Percentiles rank a stretch among this genome's conserved stretches.
Conservation (phyloP, 2,329 filamentous ascomycete species). For the Decorospora gaudefroyi region DNA sequence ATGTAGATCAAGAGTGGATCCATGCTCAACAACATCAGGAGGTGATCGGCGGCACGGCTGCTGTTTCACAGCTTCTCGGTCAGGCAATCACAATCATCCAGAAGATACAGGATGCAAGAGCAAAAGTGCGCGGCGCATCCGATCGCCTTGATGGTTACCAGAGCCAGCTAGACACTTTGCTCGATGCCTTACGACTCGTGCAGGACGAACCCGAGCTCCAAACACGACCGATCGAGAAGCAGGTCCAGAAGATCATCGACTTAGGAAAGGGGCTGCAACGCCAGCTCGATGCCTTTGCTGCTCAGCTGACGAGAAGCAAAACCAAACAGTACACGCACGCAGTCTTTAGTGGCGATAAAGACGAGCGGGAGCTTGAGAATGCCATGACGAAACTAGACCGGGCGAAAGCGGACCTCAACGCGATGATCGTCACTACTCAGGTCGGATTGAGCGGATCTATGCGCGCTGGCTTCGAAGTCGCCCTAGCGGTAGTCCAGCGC, state of each 20-base stretch:
- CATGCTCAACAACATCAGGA: conserved; percentile 5
- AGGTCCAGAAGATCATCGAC: conserved; percentile 3
- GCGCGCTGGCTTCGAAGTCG: conserved; percentile 3
- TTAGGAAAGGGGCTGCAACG: conserved; percentile 9
- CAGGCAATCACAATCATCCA: conserved; percentile 7
- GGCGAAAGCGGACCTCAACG: conserved; percentile 4
- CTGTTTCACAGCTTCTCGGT: conserved; percentile 9
- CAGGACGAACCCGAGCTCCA: conserved; percentile 10
- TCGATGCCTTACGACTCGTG: conserved; percentile 8
- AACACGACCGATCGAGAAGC: conserved; percentile 7
- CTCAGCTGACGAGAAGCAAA: conserved; percentile 4
- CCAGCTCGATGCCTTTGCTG: conserved; percentile 8
- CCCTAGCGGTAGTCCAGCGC: conserved; percentile 2
- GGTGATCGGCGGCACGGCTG: conserved; percentile 8
- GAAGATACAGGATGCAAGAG: conserved; percentile 14
- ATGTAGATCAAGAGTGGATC: too few relatives aligned
- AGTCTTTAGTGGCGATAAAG: background rate
- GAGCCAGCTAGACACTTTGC: conserved; percentile 8
- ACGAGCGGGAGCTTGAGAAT: conserved; percentile 3
- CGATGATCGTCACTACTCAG: conserved; percentile 6
- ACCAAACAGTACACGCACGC: conserved; percentile 9
- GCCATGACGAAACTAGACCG: conserved; percentile 2
- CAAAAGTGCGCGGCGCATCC: conserved; percentile 8
- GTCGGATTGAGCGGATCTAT: conserved; percentile 6
- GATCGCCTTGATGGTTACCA: conserved; percentile 8